Percentiles rank a stretch among this genome's conserved stretches.
Conservation (phyloP, 225 moss, liverwort and hornwort species). For the Marchantia paleacea region DNA sequence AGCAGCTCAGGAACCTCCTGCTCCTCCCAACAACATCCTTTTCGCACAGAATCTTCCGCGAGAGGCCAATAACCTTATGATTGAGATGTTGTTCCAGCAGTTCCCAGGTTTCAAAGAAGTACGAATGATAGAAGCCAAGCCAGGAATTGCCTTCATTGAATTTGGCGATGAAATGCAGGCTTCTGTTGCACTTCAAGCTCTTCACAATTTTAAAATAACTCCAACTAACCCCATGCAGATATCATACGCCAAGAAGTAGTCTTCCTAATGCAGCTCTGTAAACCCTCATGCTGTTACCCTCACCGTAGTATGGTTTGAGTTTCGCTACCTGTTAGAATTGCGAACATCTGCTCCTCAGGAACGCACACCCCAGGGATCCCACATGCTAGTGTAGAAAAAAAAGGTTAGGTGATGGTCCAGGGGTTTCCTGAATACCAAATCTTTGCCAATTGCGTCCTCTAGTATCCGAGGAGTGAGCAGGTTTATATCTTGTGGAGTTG, state of each 20-base stretch:
- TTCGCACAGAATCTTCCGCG: conserved; percentile 96
- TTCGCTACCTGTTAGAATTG: neutral
- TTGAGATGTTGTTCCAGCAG: conserved; percentile 89
- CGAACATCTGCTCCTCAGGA: conserved; percentile 22
- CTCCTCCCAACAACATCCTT: conserved; percentile 92
- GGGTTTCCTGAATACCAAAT: conserved; percentile 36
- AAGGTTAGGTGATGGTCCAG: conserved; percentile 13
- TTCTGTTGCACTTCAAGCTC: conserved; percentile 65
- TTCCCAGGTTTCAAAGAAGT: conserved; percentile 98
- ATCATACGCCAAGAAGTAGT: conserved; percentile 94
- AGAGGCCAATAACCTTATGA: conserved; percentile 71
- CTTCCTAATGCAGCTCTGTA: neutral
- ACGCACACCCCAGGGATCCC: conserved; percentile 45
- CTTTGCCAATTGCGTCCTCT: neutral
- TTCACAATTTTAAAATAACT: conserved; percentile 88
- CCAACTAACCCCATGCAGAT: conserved; percentile 89
- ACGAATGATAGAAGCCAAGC: conserved; percentile 95
- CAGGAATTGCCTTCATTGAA: conserved; percentile 97
- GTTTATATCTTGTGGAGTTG: neutral
- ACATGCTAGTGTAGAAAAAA: conserved; percentile 14
- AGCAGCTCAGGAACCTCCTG: conserved; percentile 76
- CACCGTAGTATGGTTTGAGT: neutral
- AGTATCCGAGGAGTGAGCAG: neutral
- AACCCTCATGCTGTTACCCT: neutral
- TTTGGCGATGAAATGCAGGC: conserved; percentile 95